Base-by-base conservation (phyloP, 768 basidiomycete genomes). In the Termitomyces sp. region DNA sequence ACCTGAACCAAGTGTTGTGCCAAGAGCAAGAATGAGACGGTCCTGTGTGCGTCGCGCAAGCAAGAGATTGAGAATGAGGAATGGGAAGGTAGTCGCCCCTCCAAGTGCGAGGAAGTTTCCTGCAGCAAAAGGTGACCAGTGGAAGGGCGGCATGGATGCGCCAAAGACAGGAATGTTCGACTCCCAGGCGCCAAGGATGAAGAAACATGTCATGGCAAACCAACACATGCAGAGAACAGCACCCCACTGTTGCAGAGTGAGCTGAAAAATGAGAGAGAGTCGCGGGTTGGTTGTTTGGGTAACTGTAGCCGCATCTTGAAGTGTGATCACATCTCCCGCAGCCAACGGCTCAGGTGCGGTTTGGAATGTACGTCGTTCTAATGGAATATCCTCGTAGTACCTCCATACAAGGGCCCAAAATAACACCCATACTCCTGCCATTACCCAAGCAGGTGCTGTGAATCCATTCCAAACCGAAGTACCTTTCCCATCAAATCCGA, bases 101-200 rank as follows among this genome's bases (percentile, higher is more conserved):
- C 87, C 87, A 11, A 89, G 79, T 31, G 85, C 87, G 70, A 89
- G 86, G 72, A 88, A 85, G 72, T 88, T 88, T 8, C 86, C 88
- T 3, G 87, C 85, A 17, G 79, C 77, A 67, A 81, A 88, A 1
- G 86, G 87, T 14, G 82, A 79, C 77, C 83, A 87, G 66, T 77
- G 69, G 67, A 87, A 81, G 20, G 71, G 66, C 14, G 72, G 69
- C 7, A 67, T 69, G 25, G 65, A 67, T 51, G 81, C 79, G 25
- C 82, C 79, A 68, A 82, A 88, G 59, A 88, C 80, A 42, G 86
- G 87, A 55, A 88, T 81, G 70, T 87, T 87, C 52, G 83, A 76
- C 70, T 89, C 87, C 86, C 86, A 88, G 12, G 82, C 80, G 8
- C 85, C 86, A 60, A 89, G 82, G 68, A 88, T 78, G 73, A 88